These are phyloP conservation scores for Calonectria multiphialidica DNA, from an alignment of 2,329 filamentous ascomycete species.

Conservation along the genomic window DNA sequence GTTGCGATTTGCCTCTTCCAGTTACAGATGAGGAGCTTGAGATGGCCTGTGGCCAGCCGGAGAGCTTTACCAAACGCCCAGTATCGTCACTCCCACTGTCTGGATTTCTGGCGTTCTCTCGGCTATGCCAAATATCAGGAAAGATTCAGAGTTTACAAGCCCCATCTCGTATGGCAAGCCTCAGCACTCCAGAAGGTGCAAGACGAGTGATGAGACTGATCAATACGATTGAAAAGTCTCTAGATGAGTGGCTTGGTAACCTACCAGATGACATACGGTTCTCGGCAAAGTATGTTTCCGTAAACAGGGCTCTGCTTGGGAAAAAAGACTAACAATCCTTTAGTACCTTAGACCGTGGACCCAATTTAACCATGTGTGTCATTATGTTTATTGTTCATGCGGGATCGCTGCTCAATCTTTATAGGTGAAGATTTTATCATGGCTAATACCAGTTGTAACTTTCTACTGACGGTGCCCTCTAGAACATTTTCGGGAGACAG, in stretches of 20 bases:
- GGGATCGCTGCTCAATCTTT: slow-evolving; percentile 42
- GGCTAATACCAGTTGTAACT: fast-evolving
- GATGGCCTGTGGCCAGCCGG: neutral
- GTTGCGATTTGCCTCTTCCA: slow-evolving; percentile 43
- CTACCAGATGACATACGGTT: slow-evolving; percentile 41
- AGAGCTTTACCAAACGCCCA: neutral
- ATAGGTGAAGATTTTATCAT: slow-evolving; percentile 18
- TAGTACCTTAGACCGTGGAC: slow-evolving; percentile 15
- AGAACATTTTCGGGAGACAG: neutral
- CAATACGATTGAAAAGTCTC: neutral
- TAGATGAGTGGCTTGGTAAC: slow-evolving; percentile 15
- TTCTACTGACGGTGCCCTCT: neutral
- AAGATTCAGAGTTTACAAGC: slow-evolving; percentile 40
- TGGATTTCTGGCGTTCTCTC: slow-evolving; percentile 44
- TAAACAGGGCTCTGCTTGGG: too few relatives aligned
- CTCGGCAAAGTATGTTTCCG: slow-evolving; percentile 26
- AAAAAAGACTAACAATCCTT: neutral
- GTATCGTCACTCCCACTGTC: slow-evolving; percentile 25
- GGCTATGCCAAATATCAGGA: slow-evolving; percentile 42
- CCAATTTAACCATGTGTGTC: slow-evolving; percentile 43
- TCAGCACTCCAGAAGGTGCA: neutral
- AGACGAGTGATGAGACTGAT: neutral
- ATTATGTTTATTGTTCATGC: slow-evolving; percentile 45
- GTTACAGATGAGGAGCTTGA: slow-evolving; percentile 43
- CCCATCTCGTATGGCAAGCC: slow-evolving; percentile 26